phyloP scores from a whole-genome alignment of 2,329 filamentous ascomycete genomes.

The Ploettnerulaceae sp. region DNA sequence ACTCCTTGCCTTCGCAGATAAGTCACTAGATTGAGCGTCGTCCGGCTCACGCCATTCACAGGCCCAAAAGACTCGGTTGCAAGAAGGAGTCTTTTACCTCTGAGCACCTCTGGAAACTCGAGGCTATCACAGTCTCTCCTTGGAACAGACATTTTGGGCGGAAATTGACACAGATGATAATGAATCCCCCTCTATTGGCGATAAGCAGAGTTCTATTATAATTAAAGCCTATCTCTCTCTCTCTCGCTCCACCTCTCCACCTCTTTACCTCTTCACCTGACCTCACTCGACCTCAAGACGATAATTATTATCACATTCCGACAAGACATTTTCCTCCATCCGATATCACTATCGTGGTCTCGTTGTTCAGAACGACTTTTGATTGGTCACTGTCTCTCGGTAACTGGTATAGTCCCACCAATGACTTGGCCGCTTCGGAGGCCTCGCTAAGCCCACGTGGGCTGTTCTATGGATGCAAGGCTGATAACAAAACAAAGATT shows the following conservation, averaged over 20 bases:
- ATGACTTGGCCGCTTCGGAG: background rate
- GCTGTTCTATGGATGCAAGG: conserved; percentile 4
- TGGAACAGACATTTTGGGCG: background rate
- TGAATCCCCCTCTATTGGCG: too few relatives aligned
- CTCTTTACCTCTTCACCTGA: too few relatives aligned
- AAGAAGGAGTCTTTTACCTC: conserved; percentile 58
- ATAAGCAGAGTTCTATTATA: too few relatives aligned
- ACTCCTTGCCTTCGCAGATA: conserved; percentile 61
- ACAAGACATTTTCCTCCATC: too few relatives aligned
- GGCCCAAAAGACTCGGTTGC: conserved; percentile 69
- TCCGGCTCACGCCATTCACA: conserved; percentile 68
- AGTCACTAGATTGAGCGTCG: conserved; percentile 63
- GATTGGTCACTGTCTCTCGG: too few relatives aligned
- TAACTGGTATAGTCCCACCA: background rate
- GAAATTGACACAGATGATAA: background rate
- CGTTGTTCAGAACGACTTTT: too few relatives aligned
- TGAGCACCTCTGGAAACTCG: conserved; percentile 43
- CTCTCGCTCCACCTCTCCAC: too few relatives aligned
- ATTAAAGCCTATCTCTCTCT: too few relatives aligned
- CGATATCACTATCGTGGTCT: too few relatives aligned
- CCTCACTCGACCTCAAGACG: too few relatives aligned
- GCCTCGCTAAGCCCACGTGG: background rate
- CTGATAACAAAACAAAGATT: background rate
- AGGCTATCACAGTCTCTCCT: conserved; percentile 1
- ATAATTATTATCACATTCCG: too few relatives aligned